These are phyloP conservation scores for Cladosporium sp. DNA, from an alignment of 2,329 filamentous ascomycete species.

Conservation along the genomic window DNA sequence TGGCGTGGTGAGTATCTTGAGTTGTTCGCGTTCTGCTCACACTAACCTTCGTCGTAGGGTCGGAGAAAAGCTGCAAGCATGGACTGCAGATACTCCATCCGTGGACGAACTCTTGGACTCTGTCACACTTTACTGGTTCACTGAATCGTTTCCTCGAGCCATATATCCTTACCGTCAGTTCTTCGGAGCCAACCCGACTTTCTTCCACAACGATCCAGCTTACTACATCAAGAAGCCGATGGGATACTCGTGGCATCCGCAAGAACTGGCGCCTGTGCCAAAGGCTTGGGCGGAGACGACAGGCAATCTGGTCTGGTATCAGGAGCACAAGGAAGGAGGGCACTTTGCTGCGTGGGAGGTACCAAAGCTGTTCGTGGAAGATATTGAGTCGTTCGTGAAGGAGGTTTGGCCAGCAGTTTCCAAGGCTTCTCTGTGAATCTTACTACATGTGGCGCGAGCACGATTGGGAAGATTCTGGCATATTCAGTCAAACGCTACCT, in stretches of 20 bases:
- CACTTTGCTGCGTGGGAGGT: constrained; percentile 38
- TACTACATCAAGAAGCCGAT: constrained; percentile 37
- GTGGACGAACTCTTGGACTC: constrained; percentile 44
- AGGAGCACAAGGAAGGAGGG: constrained; percentile 36
- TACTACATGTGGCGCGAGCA: too few species aligned
- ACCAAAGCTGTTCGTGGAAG: constrained; percentile 26
- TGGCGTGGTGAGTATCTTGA: constrained; percentile 43
- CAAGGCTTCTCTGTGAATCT: too few species aligned
- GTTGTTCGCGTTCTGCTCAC: too few species aligned
- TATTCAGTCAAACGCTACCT: too few species aligned
- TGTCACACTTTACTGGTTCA: constrained; percentile 55
- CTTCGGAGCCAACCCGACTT: constrained; percentile 21
- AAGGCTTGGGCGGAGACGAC: constrained; percentile 35
- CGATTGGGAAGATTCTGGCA: too few species aligned
- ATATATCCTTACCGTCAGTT: constrained; percentile 50
- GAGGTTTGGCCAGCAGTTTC: constrained; percentile 24
- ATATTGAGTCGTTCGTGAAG: constrained; percentile 30
- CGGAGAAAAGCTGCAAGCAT: constrained; percentile 54
- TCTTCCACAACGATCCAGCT: constrained; percentile 24
- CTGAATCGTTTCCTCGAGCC: constrained; percentile 33
- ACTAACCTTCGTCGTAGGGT: constrained; percentile 36
- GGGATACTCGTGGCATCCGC: constrained; percentile 43
- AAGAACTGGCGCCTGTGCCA: constrained; percentile 38
- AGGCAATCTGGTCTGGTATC: constrained; percentile 37
- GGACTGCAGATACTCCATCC: constrained; percentile 44